phyloP scores from a whole-genome alignment of 2,329 filamentous ascomycete genomes.

The Aurifilum marmelostoma region DNA sequence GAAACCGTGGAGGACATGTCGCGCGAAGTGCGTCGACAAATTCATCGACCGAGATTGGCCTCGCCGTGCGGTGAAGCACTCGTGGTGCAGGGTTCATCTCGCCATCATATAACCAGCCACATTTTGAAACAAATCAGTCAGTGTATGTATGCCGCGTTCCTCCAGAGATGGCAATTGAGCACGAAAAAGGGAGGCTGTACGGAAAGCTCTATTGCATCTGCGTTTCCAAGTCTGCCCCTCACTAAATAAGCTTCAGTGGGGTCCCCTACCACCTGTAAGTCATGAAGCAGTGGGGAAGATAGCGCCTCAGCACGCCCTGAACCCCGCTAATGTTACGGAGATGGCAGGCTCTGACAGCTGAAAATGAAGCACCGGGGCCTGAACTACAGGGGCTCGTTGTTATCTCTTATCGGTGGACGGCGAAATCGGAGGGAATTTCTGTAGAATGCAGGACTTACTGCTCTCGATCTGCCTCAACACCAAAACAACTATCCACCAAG shows the following conservation, averaged over 20 bases:
- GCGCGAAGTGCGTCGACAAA: slow-evolving; percentile 55
- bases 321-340: too few relatives aligned
- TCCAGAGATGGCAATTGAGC: not conserved
- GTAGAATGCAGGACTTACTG: not conserved
- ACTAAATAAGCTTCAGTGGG: not conserved
- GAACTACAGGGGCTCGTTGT: slow-evolving; percentile 4
- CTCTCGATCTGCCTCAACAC: not conserved
- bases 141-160: too few relatives aligned
- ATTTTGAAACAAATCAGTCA: slow-evolving; percentile 4
- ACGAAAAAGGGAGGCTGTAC: too few relatives aligned
- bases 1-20: slow-evolving; percentile 54
- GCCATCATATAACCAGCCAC: slow-evolving; percentile 37
- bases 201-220: too few relatives aligned
- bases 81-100: slow-evolving; percentile 44
- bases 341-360: slow-evolving; percentile 14
- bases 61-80: slow-evolving; percentile 45
- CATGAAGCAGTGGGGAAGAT: not conserved
- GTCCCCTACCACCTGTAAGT: not conserved
- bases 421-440: slow-evolving; percentile 26
- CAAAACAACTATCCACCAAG: not conserved
- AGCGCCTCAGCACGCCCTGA: not conserved
- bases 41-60: slow-evolving; percentile 44
- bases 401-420: not conserved
- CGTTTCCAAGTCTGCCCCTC: not conserved
- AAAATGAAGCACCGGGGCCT: slow-evolving; percentile 11